Evolutionary conservation across 108 stramenopile species (phyloP).

Genomic region (Parietichytrium sp.): DNA sequence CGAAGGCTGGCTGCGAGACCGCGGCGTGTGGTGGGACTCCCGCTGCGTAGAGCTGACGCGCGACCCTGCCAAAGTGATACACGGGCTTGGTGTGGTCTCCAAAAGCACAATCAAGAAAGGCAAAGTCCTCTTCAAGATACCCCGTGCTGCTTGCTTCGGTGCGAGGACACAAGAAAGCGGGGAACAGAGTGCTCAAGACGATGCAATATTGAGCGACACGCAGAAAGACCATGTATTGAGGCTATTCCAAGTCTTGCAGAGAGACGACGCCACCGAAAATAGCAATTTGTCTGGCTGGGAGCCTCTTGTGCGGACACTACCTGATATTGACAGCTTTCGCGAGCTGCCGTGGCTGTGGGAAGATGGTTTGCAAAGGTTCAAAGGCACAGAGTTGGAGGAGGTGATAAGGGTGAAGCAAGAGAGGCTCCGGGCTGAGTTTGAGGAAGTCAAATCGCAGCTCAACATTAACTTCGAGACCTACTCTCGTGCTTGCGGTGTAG

Average conservation of each 20-base stretch:
- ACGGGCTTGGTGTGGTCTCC: slow-evolving; percentile 16
- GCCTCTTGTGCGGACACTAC: neutral
- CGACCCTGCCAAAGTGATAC: neutral
- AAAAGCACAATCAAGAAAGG: neutral
- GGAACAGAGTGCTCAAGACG: neutral
- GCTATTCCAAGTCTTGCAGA: too few species aligned
- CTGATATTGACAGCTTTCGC: neutral
- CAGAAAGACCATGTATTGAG: neutral
- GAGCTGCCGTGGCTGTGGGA: slow-evolving; percentile 29
- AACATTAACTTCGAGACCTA: neutral
- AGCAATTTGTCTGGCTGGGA: neutral
- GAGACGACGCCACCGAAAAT: neutral
- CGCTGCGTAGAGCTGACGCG: neutral
- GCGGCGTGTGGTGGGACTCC: neutral
- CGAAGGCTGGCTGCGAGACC: neutral
- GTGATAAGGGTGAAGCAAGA: neutral
- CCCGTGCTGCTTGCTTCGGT: neutral
- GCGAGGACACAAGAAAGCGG: neutral
- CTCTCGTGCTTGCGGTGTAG: neutral
- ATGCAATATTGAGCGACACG: neutral
- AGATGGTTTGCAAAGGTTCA: neutral
- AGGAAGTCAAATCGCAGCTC: neutral
- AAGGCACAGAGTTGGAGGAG: neutral
- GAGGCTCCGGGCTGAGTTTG: neutral
- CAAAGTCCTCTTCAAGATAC: neutral